Evolutionary conservation across 805 yeast species (phyloP).

Genomic region (Komagataella phaffii): DNA sequence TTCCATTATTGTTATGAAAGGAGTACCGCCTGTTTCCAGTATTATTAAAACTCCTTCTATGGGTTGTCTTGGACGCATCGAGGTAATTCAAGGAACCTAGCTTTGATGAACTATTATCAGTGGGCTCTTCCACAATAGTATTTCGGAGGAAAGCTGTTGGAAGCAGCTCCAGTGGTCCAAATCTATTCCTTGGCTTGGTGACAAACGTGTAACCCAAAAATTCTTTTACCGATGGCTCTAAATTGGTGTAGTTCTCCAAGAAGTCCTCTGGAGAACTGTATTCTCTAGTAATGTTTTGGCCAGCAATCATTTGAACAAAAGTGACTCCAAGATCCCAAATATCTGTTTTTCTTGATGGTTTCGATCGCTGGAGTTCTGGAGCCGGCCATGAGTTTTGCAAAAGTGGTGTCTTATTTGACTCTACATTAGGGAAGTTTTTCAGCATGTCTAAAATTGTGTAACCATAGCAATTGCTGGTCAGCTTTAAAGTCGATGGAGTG

Average conservation of each 20-base stretch:
- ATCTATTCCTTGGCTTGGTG: constrained; percentile 52
- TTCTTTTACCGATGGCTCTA: constrained; percentile 48
- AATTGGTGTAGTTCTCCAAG: constrained; percentile 19
- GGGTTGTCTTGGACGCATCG: background rate
- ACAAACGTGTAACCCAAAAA: constrained; percentile 57
- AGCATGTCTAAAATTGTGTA: constrained; percentile 28
- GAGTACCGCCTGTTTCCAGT: background rate
- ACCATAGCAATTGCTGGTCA: constrained; percentile 49
- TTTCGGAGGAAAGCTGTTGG: constrained; percentile 76
- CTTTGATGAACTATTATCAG: background rate
- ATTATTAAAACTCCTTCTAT: background rate
- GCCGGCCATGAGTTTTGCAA: constrained; percentile 50
- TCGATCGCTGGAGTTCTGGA: constrained; percentile 51
- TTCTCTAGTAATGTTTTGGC: constrained; percentile 39
- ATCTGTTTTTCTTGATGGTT: constrained; percentile 71
- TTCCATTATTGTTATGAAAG: constrained; percentile 6
- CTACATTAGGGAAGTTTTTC: constrained; percentile 16
- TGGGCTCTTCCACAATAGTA: constrained; percentile 25
- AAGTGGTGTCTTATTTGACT: constrained; percentile 5
- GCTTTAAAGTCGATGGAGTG: constrained; percentile 43
- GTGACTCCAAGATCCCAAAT: constrained; percentile 87
- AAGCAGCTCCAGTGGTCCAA: constrained; percentile 72
- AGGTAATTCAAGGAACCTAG: background rate
- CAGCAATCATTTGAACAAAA: constrained; percentile 52
- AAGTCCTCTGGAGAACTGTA: constrained; percentile 55